Conservation (phyloP, 208 protist genomes). For the Leishmania lainsoni region DNA sequence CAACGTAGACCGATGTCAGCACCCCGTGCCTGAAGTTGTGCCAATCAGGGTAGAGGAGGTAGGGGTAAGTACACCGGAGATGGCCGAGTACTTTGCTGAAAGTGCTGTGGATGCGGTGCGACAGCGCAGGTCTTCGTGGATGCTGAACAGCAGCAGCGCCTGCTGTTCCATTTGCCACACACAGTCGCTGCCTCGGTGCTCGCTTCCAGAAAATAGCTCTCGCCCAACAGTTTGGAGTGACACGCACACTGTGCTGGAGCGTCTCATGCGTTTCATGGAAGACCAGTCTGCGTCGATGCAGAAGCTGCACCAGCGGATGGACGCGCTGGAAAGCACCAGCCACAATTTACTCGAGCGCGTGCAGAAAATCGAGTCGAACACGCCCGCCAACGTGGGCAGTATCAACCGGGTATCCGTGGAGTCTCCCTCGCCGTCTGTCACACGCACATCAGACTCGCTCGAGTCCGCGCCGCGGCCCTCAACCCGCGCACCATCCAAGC, state of each 20-base stretch:
- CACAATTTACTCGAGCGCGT: constrained; percentile 21
- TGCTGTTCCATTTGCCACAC: background rate
- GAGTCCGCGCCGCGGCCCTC: constrained; percentile 10
- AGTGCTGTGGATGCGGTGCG: background rate
- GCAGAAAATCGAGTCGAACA: constrained; percentile 9
- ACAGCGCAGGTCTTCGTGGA: constrained; percentile 1
- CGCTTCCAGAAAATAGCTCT: background rate
- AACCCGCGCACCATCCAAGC: constrained; percentile 38
- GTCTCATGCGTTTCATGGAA: constrained; percentile 23
- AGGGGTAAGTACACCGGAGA: constrained; percentile 42
- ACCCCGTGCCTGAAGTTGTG: background rate
- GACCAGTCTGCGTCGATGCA: constrained; percentile 27
- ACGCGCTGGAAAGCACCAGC: constrained; percentile 24
- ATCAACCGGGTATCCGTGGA: constrained; percentile 16
- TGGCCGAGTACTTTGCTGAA: constrained; percentile 46
- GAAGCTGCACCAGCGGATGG: constrained; percentile 24
- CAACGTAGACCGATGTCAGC: background rate
- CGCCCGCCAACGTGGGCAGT: background rate
- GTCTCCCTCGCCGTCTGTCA: constrained; percentile 26
- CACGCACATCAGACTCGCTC: constrained; percentile 25
- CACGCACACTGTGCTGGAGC: constrained; percentile 13
- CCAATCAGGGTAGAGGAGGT: constrained; percentile 16
- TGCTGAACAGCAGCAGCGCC: background rate
- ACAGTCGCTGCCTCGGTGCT: background rate
- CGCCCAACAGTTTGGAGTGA: background rate